Percentiles rank a stretch among this genome's conserved stretches.
phyloP scores from a whole-genome alignment of 140 eudicot species.

The Flaveria floridana region DNA sequence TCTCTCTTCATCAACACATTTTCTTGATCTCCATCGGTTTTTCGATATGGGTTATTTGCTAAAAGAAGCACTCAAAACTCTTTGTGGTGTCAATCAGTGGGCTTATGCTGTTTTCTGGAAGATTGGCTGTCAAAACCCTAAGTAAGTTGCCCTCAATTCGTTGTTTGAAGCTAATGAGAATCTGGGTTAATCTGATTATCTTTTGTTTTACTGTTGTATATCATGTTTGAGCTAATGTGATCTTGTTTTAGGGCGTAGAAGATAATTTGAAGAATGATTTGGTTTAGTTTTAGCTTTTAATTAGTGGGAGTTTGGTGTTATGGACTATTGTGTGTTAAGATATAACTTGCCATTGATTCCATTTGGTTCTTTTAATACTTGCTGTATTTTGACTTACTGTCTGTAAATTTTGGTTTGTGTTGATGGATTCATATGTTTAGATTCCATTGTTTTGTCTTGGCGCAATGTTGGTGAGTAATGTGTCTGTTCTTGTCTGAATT shows the following conservation, averaged over 20 bases:
- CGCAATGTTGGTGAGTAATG: slow-evolving; percentile 40
- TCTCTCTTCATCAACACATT: background rate
- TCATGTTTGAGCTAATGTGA: background rate
- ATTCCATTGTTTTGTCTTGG: slow-evolving; percentile 43
- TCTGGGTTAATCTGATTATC: background rate
- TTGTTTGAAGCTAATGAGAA: background rate
- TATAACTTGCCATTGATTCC: slow-evolving; percentile 31
- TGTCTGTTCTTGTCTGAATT: slow-evolving; percentile 31
- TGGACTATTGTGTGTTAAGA: background rate
- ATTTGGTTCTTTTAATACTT: slow-evolving; percentile 12
- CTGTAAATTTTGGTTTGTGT: slow-evolving; percentile 38
- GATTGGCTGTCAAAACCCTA: slow-evolving; percentile 89
- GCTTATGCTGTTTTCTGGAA: slow-evolving; percentile 98
- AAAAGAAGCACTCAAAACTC: slow-evolving; percentile 85
- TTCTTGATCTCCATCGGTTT: background rate
- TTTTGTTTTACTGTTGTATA: background rate
- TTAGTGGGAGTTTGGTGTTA: slow-evolving; percentile 15
- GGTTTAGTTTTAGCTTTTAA: background rate
- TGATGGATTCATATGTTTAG: slow-evolving; percentile 53
- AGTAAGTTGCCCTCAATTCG: slow-evolving; percentile 43
- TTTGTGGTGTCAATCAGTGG: slow-evolving; percentile 92
- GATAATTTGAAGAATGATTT: background rate
- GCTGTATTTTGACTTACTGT: slow-evolving; percentile 7
- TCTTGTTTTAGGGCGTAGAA: background rate
- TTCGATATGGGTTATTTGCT: slow-evolving; percentile 66